Conservation (phyloP, 345 rosid species). For the Euphorbia lathyris region DNA sequence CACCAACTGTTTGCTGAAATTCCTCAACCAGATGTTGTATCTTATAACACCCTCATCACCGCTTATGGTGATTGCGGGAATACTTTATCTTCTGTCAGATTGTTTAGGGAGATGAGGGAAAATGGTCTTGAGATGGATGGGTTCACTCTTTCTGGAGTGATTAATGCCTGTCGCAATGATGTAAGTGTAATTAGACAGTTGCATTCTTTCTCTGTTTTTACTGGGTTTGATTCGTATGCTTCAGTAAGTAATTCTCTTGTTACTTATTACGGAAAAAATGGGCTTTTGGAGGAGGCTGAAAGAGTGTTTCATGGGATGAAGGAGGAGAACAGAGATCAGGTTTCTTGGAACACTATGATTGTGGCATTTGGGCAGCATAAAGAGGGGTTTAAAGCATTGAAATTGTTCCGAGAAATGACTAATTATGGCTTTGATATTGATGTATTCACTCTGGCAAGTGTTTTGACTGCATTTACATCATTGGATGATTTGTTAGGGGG, state of each 20-base stretch:
- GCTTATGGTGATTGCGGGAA: conserved; percentile 64
- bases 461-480: conserved; percentile 68
- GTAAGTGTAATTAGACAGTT: conserved; percentile 53
- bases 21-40: conserved; percentile 74
- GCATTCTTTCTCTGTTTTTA: conserved; percentile 52
- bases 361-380: conserved; percentile 83
- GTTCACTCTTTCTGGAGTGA: conserved; percentile 69
- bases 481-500: conserved; percentile 60
- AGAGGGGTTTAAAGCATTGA: conserved; percentile 61
- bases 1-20: conserved; percentile 72
- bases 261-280: conserved; percentile 61
- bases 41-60: conserved; percentile 73
- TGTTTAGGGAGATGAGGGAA: conserved; percentile 59
- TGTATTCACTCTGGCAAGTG: conserved; percentile 78
- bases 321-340: conserved; percentile 53
- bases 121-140: conserved; percentile 58
- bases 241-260: conserved; percentile 76
- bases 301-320: conserved; percentile 57
- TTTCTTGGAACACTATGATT: conserved; percentile 94
- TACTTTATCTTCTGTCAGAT: conserved; percentile 34
- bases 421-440: conserved; percentile 52
- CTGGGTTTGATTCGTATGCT: conserved; percentile 61
- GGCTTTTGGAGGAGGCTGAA: conserved; percentile 60
- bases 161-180: conserved; percentile 51
- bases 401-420: conserved; percentile 63